phyloP scores from a whole-genome alignment of 495 filamentous ascomycete genomes.

The Tetracladium setigerum region DNA sequence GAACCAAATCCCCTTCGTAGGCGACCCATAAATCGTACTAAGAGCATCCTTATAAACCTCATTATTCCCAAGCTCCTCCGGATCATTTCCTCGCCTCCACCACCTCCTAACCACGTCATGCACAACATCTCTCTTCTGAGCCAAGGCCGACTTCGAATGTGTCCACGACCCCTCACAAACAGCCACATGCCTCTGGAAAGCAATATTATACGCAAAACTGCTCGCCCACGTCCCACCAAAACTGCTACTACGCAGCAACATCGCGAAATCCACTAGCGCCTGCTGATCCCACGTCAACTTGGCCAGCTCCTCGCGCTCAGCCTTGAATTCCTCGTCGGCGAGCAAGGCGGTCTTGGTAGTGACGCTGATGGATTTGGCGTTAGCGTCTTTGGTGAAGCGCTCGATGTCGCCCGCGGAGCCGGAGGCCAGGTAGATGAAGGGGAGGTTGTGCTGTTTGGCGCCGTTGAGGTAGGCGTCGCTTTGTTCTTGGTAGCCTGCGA shows the following conservation, averaged over 20 bases:
- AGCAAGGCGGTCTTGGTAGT: slow-evolving; percentile 24
- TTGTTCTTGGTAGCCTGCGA: slow-evolving; percentile 6
- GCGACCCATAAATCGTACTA: not conserved
- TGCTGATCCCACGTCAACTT: slow-evolving; percentile 27
- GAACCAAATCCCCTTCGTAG: not conserved
- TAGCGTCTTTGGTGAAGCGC: slow-evolving; percentile 13
- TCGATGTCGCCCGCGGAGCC: slow-evolving; percentile 17
- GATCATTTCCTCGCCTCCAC: not conserved
- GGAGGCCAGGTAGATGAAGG: slow-evolving; percentile 27
- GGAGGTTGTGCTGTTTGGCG: slow-evolving; percentile 1
- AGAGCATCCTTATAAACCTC: slow-evolving; percentile 3
- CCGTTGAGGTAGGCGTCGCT: slow-evolving; percentile 1
- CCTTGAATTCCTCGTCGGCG: slow-evolving; percentile 9
- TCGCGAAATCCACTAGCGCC: slow-evolving; percentile 30
- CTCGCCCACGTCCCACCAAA: slow-evolving; percentile 26
- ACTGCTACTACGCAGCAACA: slow-evolving; percentile 25
- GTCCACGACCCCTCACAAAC: slow-evolving; percentile 1
- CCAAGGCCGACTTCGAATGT: not conserved
- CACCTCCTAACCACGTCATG: not conserved
- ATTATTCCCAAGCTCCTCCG: not conserved
- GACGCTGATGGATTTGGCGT: slow-evolving; percentile 19
- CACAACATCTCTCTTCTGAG: not conserved
- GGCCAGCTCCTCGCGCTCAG: slow-evolving; percentile 17
- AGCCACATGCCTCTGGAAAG: slow-evolving; percentile 23
- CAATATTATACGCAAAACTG: slow-evolving; percentile 29